A percentile compares a stretch with the other conserved stretches of the same genome.
Conservation (phyloP, 768 basidiomycete genomes). For the Suillus variegatus region DNA sequence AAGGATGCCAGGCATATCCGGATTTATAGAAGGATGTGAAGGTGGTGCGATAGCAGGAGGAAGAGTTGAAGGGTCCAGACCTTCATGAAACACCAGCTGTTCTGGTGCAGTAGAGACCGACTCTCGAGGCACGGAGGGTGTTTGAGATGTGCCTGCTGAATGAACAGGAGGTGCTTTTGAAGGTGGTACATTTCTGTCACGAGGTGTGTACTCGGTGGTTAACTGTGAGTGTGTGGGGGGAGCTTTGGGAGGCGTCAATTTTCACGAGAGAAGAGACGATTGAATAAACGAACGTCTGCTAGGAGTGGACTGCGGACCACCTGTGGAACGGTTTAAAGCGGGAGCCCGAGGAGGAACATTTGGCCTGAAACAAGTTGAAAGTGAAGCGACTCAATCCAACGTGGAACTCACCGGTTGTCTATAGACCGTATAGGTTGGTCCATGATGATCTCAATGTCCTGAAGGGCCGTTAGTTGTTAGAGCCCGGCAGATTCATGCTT, state of each 20-base stretch:
- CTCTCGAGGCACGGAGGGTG: slow-evolving; percentile 10
- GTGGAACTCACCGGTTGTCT: slow-evolving; percentile 63
- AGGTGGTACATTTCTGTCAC: slow-evolving; percentile 54
- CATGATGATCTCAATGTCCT: slow-evolving; percentile 93
- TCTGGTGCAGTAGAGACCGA: slow-evolving; percentile 14
- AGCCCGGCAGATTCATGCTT: slow-evolving; percentile 5
- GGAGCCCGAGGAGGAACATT: slow-evolving; percentile 34
- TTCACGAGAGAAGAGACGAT: slow-evolving; percentile 2
- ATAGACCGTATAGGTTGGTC: slow-evolving; percentile 72
- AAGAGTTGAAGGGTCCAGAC: slow-evolving; percentile 63
- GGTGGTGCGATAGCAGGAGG: slow-evolving; percentile 71
- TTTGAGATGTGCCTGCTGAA: slow-evolving; percentile 21
- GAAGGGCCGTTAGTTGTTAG: slow-evolving; percentile 10
- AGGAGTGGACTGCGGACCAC: slow-evolving; percentile 22
- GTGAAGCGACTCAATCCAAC: slow-evolving; percentile 3
- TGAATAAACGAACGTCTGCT: slow-evolving; percentile 28
- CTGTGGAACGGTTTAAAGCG: slow-evolving; percentile 31
- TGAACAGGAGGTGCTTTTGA: slow-evolving; percentile 26
- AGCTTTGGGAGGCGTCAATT: slow-evolving; percentile 29
- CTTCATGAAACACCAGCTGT: slow-evolving; percentile 41
- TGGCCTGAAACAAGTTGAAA: slow-evolving; percentile 31
- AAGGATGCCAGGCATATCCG: slow-evolving; percentile 60
- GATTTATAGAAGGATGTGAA: slow-evolving; percentile 80
- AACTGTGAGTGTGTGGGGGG: slow-evolving; percentile 50
- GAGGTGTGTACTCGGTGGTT: slow-evolving; percentile 83